Percentiles rank a stretch among this genome's conserved stretches.
These are phyloP conservation scores for Leccinellum albellum DNA, from an alignment of 768 basidiomycete species.

Conservation along the genomic window DNA sequence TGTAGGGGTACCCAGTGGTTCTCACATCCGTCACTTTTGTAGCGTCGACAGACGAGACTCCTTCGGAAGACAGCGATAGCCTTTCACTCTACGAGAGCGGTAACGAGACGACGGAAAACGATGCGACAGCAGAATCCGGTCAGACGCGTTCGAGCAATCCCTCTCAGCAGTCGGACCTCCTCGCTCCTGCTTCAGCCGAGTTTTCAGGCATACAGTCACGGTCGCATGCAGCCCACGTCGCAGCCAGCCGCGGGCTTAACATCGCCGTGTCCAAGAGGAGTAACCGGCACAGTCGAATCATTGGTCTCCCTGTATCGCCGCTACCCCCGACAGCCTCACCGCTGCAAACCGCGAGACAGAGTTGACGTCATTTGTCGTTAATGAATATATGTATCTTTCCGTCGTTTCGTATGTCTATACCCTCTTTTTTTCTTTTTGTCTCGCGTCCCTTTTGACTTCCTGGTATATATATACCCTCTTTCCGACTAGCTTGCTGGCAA, in stretches of 20 bases:
- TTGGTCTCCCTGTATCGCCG: constrained; percentile 55
- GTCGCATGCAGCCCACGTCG: constrained; percentile 55
- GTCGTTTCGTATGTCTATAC: constrained; percentile 27
- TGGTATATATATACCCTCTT: constrained; percentile 17
- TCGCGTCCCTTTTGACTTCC: not conserved
- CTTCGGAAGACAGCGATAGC: constrained; percentile 69
- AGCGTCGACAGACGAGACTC: constrained; percentile 55
- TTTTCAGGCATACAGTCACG: constrained; percentile 34
- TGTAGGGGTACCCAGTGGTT: not conserved
- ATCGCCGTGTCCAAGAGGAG: constrained; percentile 55
- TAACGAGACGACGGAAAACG: constrained; percentile 64
- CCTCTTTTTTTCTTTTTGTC: constrained; percentile 18
- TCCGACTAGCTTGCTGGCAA: constrained; percentile 13
- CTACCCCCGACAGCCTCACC: constrained; percentile 23
- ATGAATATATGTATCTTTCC: constrained; percentile 10
- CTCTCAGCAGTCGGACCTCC: constrained; percentile 25
- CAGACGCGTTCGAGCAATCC: constrained; percentile 38
- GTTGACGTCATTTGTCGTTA: constrained; percentile 10
- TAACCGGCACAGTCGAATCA: constrained; percentile 61
- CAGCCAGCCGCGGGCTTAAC: constrained; percentile 70
- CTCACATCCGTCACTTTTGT: constrained; percentile 7
- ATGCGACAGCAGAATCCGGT: constrained; percentile 44
- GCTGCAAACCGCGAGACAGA: constrained; percentile 24
- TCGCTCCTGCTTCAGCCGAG: constrained; percentile 18
- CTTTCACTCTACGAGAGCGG: constrained; percentile 71